These are phyloP conservation scores for Parathielavia appendiculata DNA, from an alignment of 495 filamentous ascomycete genomes.

Conservation along the genomic window DNA sequence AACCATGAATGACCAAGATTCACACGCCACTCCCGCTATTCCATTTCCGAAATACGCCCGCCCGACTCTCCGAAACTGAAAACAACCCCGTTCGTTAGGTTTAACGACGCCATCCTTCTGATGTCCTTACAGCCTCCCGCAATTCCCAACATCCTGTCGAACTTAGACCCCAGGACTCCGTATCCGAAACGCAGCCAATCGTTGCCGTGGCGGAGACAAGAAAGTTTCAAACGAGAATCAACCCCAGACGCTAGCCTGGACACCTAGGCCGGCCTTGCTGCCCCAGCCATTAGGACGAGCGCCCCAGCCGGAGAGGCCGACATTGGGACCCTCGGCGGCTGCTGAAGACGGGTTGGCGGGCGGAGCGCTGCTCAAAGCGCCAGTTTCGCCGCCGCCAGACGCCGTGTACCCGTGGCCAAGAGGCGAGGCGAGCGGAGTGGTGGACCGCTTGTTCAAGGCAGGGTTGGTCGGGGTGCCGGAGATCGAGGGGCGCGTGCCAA, in stretches of 20 bases:
- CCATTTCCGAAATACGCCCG: neutral
- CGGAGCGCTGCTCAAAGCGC: constrained; percentile 30
- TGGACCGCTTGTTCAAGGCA: constrained; percentile 76
- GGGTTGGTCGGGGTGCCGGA: constrained; percentile 55
- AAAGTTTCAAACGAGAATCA: constrained; percentile 32
- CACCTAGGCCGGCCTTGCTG: constrained; percentile 61
- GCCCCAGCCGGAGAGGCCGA: constrained; percentile 57
- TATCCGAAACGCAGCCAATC: constrained; percentile 6
- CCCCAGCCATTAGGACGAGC: constrained; percentile 70
- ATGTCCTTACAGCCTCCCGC: constrained; percentile 6
- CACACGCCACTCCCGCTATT: neutral
- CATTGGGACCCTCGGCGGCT: constrained; percentile 30
- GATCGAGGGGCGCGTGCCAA: constrained; percentile 76
- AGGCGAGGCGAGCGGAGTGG: constrained; percentile 84
- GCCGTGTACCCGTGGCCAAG: constrained; percentile 72
- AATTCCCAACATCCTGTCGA: neutral
- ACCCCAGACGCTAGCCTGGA: constrained; percentile 75
- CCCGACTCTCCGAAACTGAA: neutral
- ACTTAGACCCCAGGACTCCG: neutral
- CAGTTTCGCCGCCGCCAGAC: constrained; percentile 31
- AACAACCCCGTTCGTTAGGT: neutral
- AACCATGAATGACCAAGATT: constrained; percentile 9
- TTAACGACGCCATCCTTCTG: constrained; percentile 5
- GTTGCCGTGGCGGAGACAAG: neutral
- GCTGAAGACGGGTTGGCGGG: constrained; percentile 35